Percentiles rank a stretch among this genome's conserved stretches.
phyloP scores from a whole-genome alignment of 2,329 filamentous ascomycete species.

The Sporothrix euskadiensis region DNA sequence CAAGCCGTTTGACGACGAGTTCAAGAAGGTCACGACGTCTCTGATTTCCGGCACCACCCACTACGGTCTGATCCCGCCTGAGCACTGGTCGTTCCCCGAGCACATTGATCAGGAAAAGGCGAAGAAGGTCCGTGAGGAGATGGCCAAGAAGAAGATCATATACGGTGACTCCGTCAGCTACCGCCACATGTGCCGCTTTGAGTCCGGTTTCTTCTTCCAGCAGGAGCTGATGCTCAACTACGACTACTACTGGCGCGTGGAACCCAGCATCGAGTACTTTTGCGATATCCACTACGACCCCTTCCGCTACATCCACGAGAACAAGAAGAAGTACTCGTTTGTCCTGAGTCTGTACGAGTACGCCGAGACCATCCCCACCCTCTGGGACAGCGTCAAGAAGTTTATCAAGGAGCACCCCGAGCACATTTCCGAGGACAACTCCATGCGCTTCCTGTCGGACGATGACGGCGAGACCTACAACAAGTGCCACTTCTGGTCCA shows the following conservation, averaged over 20 bases:
- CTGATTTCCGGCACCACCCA: slow-evolving; percentile 90
- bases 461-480: slow-evolving; percentile 92
- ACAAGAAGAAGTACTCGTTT: slow-evolving; percentile 98
- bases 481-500: slow-evolving; percentile 99
- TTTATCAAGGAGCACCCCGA: slow-evolving; percentile 90
- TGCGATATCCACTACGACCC: slow-evolving; percentile 95
- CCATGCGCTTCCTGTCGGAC: slow-evolving; percentile 87
- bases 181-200: slow-evolving; percentile 98
- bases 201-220: slow-evolving; percentile 99
- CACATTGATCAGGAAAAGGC: slow-evolving; percentile 97
- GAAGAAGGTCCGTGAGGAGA: slow-evolving; percentile 85
- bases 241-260: slow-evolving; percentile 99
- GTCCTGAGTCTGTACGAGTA: slow-evolving; percentile 96
- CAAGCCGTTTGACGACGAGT: slow-evolving; percentile 85
- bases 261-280: slow-evolving; percentile 93
- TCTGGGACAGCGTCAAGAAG: slow-evolving; percentile 94
- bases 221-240: slow-evolving; percentile 92
- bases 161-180: slow-evolving; percentile 97
- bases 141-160: slow-evolving; percentile 93
- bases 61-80: slow-evolving; percentile 83
- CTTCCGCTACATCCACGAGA: slow-evolving; percentile 93
- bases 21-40: slow-evolving; percentile 86
- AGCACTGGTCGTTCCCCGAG: slow-evolving; percentile 96
- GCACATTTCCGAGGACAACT: slow-evolving; percentile 80
- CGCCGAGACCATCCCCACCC: slow-evolving; percentile 88